Conservation (phyloP, 352 stramenopile genomes). For the Phytophthora macrochlamydospora region DNA sequence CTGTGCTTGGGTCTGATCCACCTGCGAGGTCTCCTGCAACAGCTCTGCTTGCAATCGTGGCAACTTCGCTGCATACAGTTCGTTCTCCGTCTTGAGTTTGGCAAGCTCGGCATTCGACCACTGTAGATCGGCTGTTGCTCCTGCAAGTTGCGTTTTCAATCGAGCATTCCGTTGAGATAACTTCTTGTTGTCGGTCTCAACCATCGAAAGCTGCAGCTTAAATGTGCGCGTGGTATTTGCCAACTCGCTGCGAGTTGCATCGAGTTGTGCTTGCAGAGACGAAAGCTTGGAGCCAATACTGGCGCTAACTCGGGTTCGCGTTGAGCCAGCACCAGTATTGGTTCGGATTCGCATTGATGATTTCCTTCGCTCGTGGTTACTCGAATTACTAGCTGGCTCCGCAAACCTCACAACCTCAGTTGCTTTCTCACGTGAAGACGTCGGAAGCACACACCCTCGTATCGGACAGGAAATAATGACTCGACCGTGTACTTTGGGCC, state of each 20-base stretch:
- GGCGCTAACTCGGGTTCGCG: neutral
- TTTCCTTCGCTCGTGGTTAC: slow-evolving; percentile 5
- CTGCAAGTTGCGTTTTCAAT: slow-evolving; percentile 41
- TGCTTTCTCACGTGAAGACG: neutral
- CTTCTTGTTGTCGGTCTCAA: slow-evolving; percentile 46
- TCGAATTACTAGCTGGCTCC: neutral
- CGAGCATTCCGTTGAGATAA: slow-evolving; percentile 46
- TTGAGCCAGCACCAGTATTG: too few relatives aligned
- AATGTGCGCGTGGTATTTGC: slow-evolving; percentile 23
- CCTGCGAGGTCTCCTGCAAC: slow-evolving; percentile 47
- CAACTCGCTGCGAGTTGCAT: slow-evolving; percentile 17
- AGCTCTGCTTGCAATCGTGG: slow-evolving; percentile 54
- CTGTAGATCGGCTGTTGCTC: slow-evolving; percentile 38
- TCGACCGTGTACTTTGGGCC: slow-evolving; percentile 38
- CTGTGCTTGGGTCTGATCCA: slow-evolving; percentile 53
- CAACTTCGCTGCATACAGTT: slow-evolving; percentile 53
- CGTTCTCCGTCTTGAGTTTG: slow-evolving; percentile 54
- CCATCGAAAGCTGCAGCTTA: slow-evolving; percentile 41
- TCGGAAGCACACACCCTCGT: slow-evolving; percentile 18
- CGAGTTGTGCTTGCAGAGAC: slow-evolving; percentile 20
- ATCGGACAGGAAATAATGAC: slow-evolving; percentile 46
- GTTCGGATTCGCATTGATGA: too few relatives aligned
- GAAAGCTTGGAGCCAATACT: slow-evolving; percentile 8
- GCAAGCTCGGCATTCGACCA: slow-evolving; percentile 43
- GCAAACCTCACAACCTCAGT: neutral